Percentiles rank a stretch among this genome's conserved stretches.
Conservation (phyloP, 1,139 yeast species). For the Kurtzmaniella natalensis region DNA sequence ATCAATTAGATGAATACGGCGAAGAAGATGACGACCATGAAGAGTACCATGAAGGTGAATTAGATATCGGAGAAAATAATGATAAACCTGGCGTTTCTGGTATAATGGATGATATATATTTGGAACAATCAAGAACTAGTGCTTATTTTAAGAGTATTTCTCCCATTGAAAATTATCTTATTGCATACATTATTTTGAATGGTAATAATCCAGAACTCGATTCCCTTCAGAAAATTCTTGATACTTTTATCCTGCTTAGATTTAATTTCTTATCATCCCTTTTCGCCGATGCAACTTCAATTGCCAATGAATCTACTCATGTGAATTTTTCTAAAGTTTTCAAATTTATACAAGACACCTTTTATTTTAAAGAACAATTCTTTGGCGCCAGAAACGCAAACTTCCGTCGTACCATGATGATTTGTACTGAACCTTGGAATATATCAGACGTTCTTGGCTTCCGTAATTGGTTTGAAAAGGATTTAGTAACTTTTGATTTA, state of each 20-base stretch:
- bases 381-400: constrained; percentile 23
- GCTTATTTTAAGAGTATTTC: constrained; percentile 19
- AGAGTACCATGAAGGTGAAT: constrained; percentile 1
- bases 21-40: constrained; percentile 12
- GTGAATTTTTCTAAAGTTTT: constrained; percentile 26
- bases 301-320: constrained; percentile 6
- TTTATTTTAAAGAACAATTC: constrained; percentile 21
- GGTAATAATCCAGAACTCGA: constrained; percentile 15
- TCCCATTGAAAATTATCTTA: constrained; percentile 32
- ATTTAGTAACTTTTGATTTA: constrained; percentile 11
- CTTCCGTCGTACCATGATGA: constrained; percentile 13
- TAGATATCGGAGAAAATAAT: background rate
- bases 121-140: constrained; percentile 6
- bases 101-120: background rate
- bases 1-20: constrained; percentile 8
- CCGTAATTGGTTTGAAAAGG: constrained; percentile 25
- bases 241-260: constrained; percentile 25
- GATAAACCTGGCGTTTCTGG: too few species aligned
- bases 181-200: constrained; percentile 30
- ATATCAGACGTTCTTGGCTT: constrained; percentile 25
- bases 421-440: constrained; percentile 24
- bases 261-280: constrained; percentile 15
- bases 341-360: constrained; percentile 33
- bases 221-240: constrained; percentile 17
- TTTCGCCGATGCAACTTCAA: constrained; percentile 10